Base-by-base conservation (phyloP, 2,329 filamentous ascomycete genomes). In the Aureobasidium lini region DNA sequence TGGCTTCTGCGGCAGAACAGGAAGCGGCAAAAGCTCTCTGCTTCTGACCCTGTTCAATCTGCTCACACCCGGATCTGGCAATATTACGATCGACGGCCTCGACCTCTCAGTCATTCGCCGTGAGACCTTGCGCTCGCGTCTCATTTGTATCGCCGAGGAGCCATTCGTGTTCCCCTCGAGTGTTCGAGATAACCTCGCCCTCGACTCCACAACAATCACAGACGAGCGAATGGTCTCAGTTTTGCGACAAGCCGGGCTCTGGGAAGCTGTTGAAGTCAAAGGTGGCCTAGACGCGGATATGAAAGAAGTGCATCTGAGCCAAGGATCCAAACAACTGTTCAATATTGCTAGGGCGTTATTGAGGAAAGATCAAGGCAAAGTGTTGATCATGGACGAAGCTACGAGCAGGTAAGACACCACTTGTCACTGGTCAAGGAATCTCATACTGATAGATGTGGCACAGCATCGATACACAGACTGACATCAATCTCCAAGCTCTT, bases 1-100 rank as follows among this genome's bases (percentile, higher is more conserved):
- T 16, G 71, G 77, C 2, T 71, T 84, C 4, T 81, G 78, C 43
- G 81, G 82, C 0, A 73, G 81, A 2, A 84, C 77, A 28, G 81
- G 78, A 37, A 81, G 78, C 59, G 79, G 80, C 1, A 82, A 82
- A 67, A 77, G 74, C 0, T 79, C 78, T 0, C 67, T 82, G 0
- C 69, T 81, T 2, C 70, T 78, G 5, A 70, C 76, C 0, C 68
- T 82, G 7, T 71, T 82, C 53, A 74, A 78, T 10, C 76, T 84
- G 65, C 64, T 81, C 3, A 74, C 81, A n/a, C 66, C 75, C 1
- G 69, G 70, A 0, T 63, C 69, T 0, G 79, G 79, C 9, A 70
- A 60, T 6, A 76, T 83, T 42, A 66, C 56, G 2, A 72, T 83
- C 11, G 80, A 83, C 62, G 73, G 73, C 1, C 60, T 81, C 6